Percentiles rank a stretch among this genome's conserved stretches.
Conservation (phyloP, 2,329 filamentous ascomycete species). For the Gaeumannomyces tritici region DNA sequence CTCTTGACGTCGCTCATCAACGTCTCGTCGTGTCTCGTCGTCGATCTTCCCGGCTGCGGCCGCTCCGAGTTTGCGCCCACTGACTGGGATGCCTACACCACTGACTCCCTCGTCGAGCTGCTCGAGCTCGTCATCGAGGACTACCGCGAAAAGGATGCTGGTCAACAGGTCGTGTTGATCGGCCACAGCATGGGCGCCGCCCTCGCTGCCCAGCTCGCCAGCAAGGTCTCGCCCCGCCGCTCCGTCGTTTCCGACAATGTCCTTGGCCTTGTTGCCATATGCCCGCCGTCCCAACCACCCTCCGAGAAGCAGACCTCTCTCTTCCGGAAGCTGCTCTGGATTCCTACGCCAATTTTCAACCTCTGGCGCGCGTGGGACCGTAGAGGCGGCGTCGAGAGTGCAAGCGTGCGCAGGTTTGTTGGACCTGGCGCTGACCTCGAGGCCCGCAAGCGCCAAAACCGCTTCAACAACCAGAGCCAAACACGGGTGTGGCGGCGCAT, state of each 20-base stretch:
- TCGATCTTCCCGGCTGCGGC: slow-evolving; percentile 88
- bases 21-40: slow-evolving; percentile 72
- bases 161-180: slow-evolving; percentile 69
- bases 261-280: slow-evolving; percentile 72
- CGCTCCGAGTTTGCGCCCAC: slow-evolving; percentile 64
- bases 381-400: slow-evolving; percentile 66
- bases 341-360: slow-evolving; percentile 67
- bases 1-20: slow-evolving; percentile 75
- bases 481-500: slow-evolving; percentile 78
- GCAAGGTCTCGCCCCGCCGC: slow-evolving; percentile 30
- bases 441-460: slow-evolving; percentile 56
- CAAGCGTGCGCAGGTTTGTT: slow-evolving; percentile 71
- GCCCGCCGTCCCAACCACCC: slow-evolving; percentile 60
- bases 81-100: slow-evolving; percentile 69
- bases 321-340: slow-evolving; percentile 49
- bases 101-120: slow-evolving; percentile 65
- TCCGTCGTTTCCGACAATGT: slow-evolving; percentile 48
- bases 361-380: slow-evolving; percentile 70
- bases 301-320: slow-evolving; percentile 38
- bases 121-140: slow-evolving; percentile 65
- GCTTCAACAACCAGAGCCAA: slow-evolving; percentile 73
- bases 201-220: slow-evolving; percentile 62
- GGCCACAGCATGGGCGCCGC: slow-evolving; percentile 88
- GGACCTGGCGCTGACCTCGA: slow-evolving; percentile 56
- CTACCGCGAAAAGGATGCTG: slow-evolving; percentile 51